Evolutionary conservation across 257 asterid genomes (phyloP).

Genomic region (Penstemon barbatus): DNA sequence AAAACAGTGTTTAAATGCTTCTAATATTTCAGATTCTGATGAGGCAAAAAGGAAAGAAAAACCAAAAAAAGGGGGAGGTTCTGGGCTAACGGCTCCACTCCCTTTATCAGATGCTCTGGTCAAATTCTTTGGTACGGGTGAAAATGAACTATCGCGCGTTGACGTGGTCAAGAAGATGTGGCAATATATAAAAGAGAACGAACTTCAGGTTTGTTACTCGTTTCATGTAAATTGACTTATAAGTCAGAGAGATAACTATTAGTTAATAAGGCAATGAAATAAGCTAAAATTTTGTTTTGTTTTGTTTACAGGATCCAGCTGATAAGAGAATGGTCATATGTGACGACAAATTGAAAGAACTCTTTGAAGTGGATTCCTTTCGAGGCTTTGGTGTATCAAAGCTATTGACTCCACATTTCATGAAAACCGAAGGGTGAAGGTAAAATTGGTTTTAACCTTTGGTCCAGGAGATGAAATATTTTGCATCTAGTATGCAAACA

Average conservation of each 20-base stretch:
- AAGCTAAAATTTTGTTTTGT: neutral
- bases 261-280: too few species aligned
- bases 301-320: slow-evolving; percentile 37
- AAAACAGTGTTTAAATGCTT: neutral
- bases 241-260: too few species aligned
- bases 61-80: slow-evolving; percentile 31
- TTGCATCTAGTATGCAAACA: neutral
- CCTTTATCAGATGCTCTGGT: slow-evolving; percentile 39
- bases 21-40: slow-evolving; percentile 25
- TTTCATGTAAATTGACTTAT: neutral
- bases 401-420: slow-evolving; percentile 38
- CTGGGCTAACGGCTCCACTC: slow-evolving; percentile 39
- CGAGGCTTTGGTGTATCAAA: slow-evolving; percentile 40
- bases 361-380: slow-evolving; percentile 41
- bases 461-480: neutral
- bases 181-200: slow-evolving; percentile 46
- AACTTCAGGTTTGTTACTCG: slow-evolving; percentile 41
- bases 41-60: slow-evolving; percentile 37
- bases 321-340: slow-evolving; percentile 40
- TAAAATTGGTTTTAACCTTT: neutral
- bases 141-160: slow-evolving; percentile 36
- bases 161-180: slow-evolving; percentile 46
- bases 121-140: slow-evolving; percentile 42
- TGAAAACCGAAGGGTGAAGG: slow-evolving; percentile 29
- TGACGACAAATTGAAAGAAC: slow-evolving; percentile 43